phyloP scores from a whole-genome alignment of 768 basidiomycete genomes.

The Lactarius indigo region DNA sequence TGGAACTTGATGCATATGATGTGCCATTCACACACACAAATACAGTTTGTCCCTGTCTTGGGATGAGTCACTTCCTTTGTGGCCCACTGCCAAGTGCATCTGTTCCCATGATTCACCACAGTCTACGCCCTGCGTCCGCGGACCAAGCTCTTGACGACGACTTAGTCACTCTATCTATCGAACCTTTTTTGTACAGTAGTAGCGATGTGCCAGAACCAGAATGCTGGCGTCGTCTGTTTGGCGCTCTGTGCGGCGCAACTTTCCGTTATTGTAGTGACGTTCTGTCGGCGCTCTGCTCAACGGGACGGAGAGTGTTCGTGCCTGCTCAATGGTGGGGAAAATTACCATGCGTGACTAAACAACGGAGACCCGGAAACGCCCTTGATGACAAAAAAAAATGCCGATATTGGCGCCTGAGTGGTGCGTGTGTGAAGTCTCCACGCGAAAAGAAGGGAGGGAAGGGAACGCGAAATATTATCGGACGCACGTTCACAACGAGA shows the following conservation, averaged over 20 bases:
- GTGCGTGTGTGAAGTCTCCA: background rate
- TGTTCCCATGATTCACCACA: background rate
- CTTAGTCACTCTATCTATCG: background rate
- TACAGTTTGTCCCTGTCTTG: background rate
- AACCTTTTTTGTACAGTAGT: background rate
- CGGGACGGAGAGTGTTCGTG: background rate
- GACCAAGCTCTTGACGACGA: background rate
- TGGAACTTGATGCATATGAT: background rate
- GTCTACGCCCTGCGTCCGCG: background rate
- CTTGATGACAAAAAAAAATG: background rate
- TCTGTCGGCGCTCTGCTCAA: background rate
- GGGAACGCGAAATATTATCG: background rate
- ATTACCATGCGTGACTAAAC: background rate
- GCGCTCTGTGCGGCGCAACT: background rate
- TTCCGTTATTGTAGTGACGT: background rate
- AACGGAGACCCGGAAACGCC: background rate
- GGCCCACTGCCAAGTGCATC: background rate
- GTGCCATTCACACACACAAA: background rate
- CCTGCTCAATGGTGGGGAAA: background rate
- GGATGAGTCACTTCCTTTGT: conserved; percentile 1
- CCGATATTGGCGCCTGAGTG: background rate
- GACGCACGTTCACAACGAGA: background rate
- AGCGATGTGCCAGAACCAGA: background rate
- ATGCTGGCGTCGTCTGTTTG: background rate
- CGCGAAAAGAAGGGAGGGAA: background rate